Evolutionary conservation across 1,139 yeast genomes (phyloP).

Genomic region (Debaryomyces coudertii): DNA sequence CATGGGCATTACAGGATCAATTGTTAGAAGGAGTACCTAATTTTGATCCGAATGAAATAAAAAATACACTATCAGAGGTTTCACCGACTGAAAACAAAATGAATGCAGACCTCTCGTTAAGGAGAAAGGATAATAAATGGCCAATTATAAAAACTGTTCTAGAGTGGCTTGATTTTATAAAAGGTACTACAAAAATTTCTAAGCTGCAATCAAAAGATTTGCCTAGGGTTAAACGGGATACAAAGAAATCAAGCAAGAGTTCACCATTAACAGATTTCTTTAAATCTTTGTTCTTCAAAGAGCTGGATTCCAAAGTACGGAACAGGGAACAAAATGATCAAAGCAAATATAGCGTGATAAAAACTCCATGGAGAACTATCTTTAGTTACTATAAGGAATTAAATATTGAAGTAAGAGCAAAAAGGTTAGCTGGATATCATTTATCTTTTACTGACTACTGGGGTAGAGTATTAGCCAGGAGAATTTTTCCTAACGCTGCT

Average conservation of each 20-base stretch:
- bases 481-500: slow-evolving; percentile 42
- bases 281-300: slow-evolving; percentile 10
- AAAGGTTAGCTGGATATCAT: slow-evolving; percentile 55
- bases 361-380: slow-evolving; percentile 28
- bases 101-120: background rate
- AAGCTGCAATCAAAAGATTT: background rate
- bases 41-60: slow-evolving; percentile 30
- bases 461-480: slow-evolving; percentile 62
- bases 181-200: background rate
- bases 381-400: slow-evolving; percentile 52
- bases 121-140: background rate
- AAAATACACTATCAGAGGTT: background rate
- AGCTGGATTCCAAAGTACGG: background rate
- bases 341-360: background rate
- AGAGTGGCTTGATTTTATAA: slow-evolving; percentile 4
- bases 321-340: background rate
- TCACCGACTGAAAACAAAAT: background rate
- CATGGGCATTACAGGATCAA: slow-evolving; percentile 53
- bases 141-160: background rate
- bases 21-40: slow-evolving; percentile 59
- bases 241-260: background rate
- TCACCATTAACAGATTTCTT: slow-evolving; percentile 7
- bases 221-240: background rate
- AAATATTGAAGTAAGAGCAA: slow-evolving; percentile 54
- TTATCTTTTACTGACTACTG: slow-evolving; percentile 68